These are phyloP conservation scores for Elongisporangium undulatum DNA, from an alignment of 352 stramenopile species.

Conservation along the genomic window DNA sequence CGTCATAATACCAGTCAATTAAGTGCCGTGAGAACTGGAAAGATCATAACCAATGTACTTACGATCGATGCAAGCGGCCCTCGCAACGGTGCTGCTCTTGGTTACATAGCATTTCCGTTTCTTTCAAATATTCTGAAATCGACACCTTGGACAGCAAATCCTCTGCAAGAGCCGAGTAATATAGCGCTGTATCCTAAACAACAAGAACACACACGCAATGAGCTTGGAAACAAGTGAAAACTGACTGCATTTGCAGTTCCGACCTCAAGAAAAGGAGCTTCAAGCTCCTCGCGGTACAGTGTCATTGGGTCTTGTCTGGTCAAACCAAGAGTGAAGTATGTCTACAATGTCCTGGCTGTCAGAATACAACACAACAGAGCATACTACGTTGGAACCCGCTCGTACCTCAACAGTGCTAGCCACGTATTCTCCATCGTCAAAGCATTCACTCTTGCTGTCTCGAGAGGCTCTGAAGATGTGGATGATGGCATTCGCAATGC, in stretches of 20 bases:
- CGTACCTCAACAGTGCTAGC: conserved; percentile 61
- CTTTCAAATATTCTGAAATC: conserved; percentile 70
- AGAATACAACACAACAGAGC: not conserved
- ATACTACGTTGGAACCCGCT: not conserved
- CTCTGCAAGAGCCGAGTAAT: conserved; percentile 64
- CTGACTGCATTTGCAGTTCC: not conserved
- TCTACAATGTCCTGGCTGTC: conserved; percentile 29
- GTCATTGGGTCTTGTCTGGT: conserved; percentile 79
- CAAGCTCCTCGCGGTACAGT: conserved; percentile 75
- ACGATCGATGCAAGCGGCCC: conserved; percentile 71
- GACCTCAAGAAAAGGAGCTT: conserved; percentile 67
- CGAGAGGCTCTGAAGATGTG: conserved; percentile 61
- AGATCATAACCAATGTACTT: conserved; percentile 8
- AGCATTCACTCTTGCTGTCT: conserved; percentile 46
- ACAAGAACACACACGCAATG: not conserved
- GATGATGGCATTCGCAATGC: conserved; percentile 56
- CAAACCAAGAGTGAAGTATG: conserved; percentile 68
- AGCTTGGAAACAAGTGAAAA: not conserved
- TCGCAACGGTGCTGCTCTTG: conserved; percentile 83
- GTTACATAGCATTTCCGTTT: conserved; percentile 64
- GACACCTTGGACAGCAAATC: conserved; percentile 56
- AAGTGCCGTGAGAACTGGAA: not conserved
- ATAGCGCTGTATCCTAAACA: conserved; percentile 52
- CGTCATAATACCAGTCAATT: not conserved
- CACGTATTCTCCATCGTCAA: conserved; percentile 70